Base-by-base conservation (phyloP, 108 stramenopile genomes). In the Skeletonema potamos region DNA sequence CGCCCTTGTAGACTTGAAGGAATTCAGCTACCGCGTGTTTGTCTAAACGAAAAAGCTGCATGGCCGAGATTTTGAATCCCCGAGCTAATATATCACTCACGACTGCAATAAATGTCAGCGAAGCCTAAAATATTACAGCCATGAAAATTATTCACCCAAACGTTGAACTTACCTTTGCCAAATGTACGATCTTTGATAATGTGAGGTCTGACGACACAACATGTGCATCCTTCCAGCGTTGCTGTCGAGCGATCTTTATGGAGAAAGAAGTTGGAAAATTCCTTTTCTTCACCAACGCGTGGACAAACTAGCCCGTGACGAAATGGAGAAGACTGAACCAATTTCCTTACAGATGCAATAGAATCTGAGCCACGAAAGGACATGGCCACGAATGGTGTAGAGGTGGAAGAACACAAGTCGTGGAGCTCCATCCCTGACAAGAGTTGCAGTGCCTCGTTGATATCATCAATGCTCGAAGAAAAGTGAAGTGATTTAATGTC, bases 181-280 rank as follows among this genome's bases (percentile, higher is more conserved):
- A 72, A 61, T 11, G 58, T 3, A 24, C 80, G 70, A 0, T 83
- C 81, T 55, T 77, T 86, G 30, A 95, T 74, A 5, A 84, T 86
- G 63, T 93, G 94, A 11, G 92, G 92, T 62, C 83, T 84, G 18
- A 95, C 78, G 33, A 93, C 73, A 58, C 87, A 88, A 56, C 84
- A 86, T 2, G 90, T 87, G 67, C 88, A 89, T 70, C 84, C 78
- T 57, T 90, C 87, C 13, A 87, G 83, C 4, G 86, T 88, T 0
- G 91, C 89, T 12, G 90, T 87, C 13, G 77, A 30, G 2, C 39
- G 63, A 18, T 36, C 1, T 36, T 37, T 55, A 18, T 2, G 17
- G 24, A 65, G 62, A 48, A 76, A 69, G 36, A 74, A 74, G 27
- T 46, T 54, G 15, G 36, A 60, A 43, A 76, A 77, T 12, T 20